Evolutionary conservation across 192 early-diverging fungal genomes (phyloP), one percentile per base, ranked within the genome.

Genomic region (Entophlyctis luteolus): DNA sequence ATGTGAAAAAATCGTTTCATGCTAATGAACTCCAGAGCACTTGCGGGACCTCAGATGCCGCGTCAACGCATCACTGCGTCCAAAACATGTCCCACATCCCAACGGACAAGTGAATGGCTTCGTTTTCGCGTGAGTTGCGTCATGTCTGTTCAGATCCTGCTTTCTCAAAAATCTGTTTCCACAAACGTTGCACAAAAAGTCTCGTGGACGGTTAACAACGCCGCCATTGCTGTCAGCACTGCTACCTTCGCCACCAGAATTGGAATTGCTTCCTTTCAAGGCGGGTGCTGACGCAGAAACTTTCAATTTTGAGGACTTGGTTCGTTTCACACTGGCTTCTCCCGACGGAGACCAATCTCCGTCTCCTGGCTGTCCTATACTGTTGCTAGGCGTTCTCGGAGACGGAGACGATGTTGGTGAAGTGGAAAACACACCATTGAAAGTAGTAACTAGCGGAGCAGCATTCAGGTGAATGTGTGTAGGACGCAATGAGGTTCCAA

Each of bases 31-130:
- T 37, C 55, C 55, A 27, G 33, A 36, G 38, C 55, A 57, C 31
- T 27, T 29, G n/a, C 38, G 32, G 2, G 34, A 20, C 55, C 27
- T 57, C 55, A 57, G 18, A 57, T 57, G 55, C 58, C 58, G 39
- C 58, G 36, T 18, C 38, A 60, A 25, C 28, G 59, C 59, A 60
- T 60, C 59, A 8, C 38, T 46, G 25, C 59, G 14, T 16, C 59
- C 59, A 46, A 60, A 60, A 25, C n/a, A 46, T 3, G 59, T 60
- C 18, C 59, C 59, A 46, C 59, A 60, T 45, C 59, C 59, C 18
- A 60, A 27, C 36, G 59, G 59, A 31, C 59, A 60, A 12, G 31
- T 14, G 47, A 29, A 31, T 16, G 59, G 25, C 39, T 60, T 60
- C 22, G 28, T 28, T 25, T 14, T 60, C 12, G 23, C 28, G 28